Evolutionary conservation across 1,284 basidiomycete genomes (phyloP), one percentile per base, ranked within the genome.

Genomic region (Inonotus hispidus): DNA sequence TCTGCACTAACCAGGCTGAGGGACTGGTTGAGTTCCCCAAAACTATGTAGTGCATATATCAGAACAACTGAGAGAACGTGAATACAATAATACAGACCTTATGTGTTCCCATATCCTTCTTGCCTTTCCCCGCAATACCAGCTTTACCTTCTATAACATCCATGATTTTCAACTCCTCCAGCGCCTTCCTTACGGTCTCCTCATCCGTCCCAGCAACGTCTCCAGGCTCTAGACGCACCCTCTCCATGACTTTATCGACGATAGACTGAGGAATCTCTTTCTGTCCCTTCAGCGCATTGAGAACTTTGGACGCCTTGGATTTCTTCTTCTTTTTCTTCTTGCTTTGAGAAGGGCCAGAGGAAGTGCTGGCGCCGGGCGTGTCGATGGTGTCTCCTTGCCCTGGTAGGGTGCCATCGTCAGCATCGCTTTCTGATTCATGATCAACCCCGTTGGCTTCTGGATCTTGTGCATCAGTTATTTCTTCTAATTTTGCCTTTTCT

Each of bases 1-100:
- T 32, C 32, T 32, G 23, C 5, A 41, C 43, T 57, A 21, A 86
- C 89, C 90, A 63, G 84, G 75, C 70, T 97, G 93, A 50, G 92
- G 90, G 7, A 99, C 97, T 2, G 97, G 97, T 74, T 98, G 95
- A 3, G 95, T 97, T 47, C 80, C 85, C 95, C 95, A 98, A 75
- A 98, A 98, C 93, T 95, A 68, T 14, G 62, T 46, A 63, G 32
- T 32, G 32, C 32, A 32, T 32, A 32, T 8, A 39, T 55, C 47
- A 58, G 38, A 46, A 45, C 53, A 56, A 29, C 57, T 60, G n/a
- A 21, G 14, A 63, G 63, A 54, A 47, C 29, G 49, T 19, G 35
- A 32, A 59, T 19, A n/a, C 11, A 25, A 32, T 13, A 27, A 29
- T 23, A 54, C 43, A 61, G 60, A 29, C 93, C 80, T 96, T 96